Evolutionary conservation across 257 asterid species (phyloP).

Genomic region (Nicotiana paniculata): DNA sequence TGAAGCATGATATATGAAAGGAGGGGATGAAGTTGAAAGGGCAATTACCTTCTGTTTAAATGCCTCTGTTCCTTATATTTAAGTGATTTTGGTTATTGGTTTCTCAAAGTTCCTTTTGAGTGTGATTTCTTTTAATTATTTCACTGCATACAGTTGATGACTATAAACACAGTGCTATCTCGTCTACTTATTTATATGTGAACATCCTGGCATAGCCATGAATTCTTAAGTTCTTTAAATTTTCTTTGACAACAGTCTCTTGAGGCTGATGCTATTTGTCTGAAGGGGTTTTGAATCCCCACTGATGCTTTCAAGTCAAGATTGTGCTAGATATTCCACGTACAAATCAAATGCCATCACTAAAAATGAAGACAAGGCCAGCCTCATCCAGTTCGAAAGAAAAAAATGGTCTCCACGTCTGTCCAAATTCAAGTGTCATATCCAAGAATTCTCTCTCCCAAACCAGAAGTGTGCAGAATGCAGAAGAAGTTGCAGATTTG

Average conservation of each 20-base stretch:
- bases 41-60: too few species aligned
- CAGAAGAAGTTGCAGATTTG: constrained; percentile 25
- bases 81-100: background rate
- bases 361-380: constrained; percentile 75
- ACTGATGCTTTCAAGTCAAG: constrained; percentile 32
- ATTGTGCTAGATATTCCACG: constrained; percentile 25
- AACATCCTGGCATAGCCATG: background rate
- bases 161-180: background rate
- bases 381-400: constrained; percentile 47
- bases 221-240: background rate
- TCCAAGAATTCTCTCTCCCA: constrained; percentile 66
- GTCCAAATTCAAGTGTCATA: constrained; percentile 67
- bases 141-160: background rate
- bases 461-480: constrained; percentile 37
- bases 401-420: constrained; percentile 51
- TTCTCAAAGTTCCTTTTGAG: background rate
- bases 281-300: constrained; percentile 28
- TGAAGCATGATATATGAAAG: background rate
- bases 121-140: background rate
- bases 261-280: constrained; percentile 32
- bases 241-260: constrained; percentile 24
- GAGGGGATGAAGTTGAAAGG: background rate
- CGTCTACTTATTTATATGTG: background rate
- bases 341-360: constrained; percentile 78
- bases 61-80: background rate